phyloP scores from a whole-genome alignment of 1,284 basidiomycete genomes.

The Fomitopsis pinicola region DNA sequence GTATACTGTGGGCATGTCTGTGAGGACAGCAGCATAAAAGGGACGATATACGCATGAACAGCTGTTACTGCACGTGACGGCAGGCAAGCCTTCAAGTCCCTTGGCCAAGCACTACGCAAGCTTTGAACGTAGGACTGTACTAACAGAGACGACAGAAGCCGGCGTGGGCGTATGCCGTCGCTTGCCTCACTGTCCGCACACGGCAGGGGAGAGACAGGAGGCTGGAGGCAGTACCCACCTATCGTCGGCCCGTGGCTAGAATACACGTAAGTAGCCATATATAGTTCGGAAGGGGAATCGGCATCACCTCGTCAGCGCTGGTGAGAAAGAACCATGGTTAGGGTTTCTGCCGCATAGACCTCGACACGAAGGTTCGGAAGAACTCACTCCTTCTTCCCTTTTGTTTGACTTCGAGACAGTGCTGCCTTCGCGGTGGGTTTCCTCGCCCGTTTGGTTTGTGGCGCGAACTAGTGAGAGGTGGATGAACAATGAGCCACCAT shows the following conservation, averaged over 20 bases:
- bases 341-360: background rate
- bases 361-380: background rate
- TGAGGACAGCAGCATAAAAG: conserved; percentile 18
- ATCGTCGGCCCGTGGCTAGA: conserved; percentile 9
- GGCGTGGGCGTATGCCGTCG: background rate
- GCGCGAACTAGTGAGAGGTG: conserved; percentile 6
- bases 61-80: conserved; percentile 1
- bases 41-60: conserved; percentile 18
- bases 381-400: background rate
- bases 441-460: conserved; percentile 17
- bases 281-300: conserved; percentile 6
- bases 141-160: background rate
- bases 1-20: conserved; percentile 8
- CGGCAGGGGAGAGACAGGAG: conserved; percentile 1
- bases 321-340: background rate
- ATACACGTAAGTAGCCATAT: conserved; percentile 16
- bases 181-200: background rate
- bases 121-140: background rate
- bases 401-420: conserved; percentile 18
- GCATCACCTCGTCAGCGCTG: conserved; percentile 17
- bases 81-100: background rate
- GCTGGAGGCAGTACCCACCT: conserved; percentile 3
- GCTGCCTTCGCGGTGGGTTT: conserved; percentile 22
- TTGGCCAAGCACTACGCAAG: background rate
- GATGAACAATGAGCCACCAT: background rate